Base-by-base conservation (phyloP, 2,329 filamentous ascomycete species). In the Reticulascus tulasneorum region DNA sequence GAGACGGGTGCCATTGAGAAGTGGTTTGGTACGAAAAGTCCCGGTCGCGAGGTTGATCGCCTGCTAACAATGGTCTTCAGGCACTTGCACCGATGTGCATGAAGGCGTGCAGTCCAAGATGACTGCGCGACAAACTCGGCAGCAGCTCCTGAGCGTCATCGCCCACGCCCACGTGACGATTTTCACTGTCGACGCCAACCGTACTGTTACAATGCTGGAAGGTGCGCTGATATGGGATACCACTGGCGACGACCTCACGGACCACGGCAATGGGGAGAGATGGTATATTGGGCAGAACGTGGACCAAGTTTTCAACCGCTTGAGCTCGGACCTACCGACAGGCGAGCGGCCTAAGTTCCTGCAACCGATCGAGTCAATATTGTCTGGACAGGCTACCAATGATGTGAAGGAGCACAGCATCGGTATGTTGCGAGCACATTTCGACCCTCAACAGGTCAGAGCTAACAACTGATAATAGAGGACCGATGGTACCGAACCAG, bases 1-100 rank as follows among this genome's bases (percentile, higher is more conserved):
- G 73, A 81, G 28, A 76, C 75, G 0, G 83, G 82, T 3, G 64
- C 72, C 30, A 86, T 90, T 31, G 69, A 86, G 40, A 87, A 85
- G 52, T 90, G 85, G 85, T 87, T 86, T 49, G 86, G 84, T 63
- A n/a, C n/a, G n/a, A n/a, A n/a, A n/a, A n/a, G n/a, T n/a, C n/a
- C 52, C 45, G 62, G 48, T 12, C 6, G 16, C 10, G 9, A 26
- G 6, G 12, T 20, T 25, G 13, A 13, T 12, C 22, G 5, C 6
- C 28, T 16, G 13, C 7, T n/a, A n/a, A 12, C 15, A 68, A 65
- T 70, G 12, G n/a, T n/a, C n/a, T n/a, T n/a, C n/a, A n/a, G n/a
- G n/a, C n/a, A 88, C 84, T 2, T 88, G 82, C 50, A 89, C 85
- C 10, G 85, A 91, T 45, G 84, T 89, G 13, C 81, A 90, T 51